Evolutionary conservation across 2,329 filamentous ascomycete genomes (phyloP).

Genomic region (Penicillium sp.): DNA sequence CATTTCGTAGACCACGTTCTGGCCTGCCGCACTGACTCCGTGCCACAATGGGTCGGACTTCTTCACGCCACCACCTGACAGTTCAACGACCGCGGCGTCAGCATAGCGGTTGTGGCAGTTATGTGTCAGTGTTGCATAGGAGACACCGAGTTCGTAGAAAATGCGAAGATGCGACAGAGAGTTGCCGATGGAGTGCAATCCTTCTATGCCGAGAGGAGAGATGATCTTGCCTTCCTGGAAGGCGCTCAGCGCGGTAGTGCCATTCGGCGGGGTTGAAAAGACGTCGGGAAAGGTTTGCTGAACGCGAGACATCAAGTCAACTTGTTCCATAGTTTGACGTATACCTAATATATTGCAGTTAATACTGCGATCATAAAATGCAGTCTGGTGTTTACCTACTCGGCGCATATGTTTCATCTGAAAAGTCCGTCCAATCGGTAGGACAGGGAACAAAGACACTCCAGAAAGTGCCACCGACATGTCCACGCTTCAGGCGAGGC

Average conservation of each 20-base stretch:
- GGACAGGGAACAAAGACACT: constrained; percentile 82
- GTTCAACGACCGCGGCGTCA: constrained; percentile 68
- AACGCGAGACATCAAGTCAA: constrained; percentile 37
- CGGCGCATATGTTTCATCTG: constrained; percentile 67
- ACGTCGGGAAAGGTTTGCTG: constrained; percentile 34
- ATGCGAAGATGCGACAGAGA: constrained; percentile 65
- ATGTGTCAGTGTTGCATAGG: constrained; percentile 87
- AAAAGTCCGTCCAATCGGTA: constrained; percentile 68
- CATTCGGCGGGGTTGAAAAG: constrained; percentile 61
- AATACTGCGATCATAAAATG: background rate
- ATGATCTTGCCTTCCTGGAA: constrained; percentile 66
- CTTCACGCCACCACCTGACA: constrained; percentile 39
- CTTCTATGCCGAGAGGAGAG: constrained; percentile 79
- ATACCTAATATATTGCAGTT: constrained; percentile 23
- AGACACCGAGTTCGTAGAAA: constrained; percentile 75
- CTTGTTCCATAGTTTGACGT: constrained; percentile 36
- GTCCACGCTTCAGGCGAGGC: constrained; percentile 68
- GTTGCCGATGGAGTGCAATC: constrained; percentile 92
- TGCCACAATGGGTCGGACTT: constrained; percentile 43
- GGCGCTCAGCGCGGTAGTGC: constrained; percentile 60
- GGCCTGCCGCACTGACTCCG: constrained; percentile 72
- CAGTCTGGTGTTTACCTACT: constrained; percentile 46
- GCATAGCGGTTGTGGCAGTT: constrained; percentile 91
- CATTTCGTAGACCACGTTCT: constrained; percentile 77
- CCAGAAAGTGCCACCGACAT: constrained; percentile 83